phyloP scores from a whole-genome alignment of 306 rosid species.

The Cicer yamashitae region DNA sequence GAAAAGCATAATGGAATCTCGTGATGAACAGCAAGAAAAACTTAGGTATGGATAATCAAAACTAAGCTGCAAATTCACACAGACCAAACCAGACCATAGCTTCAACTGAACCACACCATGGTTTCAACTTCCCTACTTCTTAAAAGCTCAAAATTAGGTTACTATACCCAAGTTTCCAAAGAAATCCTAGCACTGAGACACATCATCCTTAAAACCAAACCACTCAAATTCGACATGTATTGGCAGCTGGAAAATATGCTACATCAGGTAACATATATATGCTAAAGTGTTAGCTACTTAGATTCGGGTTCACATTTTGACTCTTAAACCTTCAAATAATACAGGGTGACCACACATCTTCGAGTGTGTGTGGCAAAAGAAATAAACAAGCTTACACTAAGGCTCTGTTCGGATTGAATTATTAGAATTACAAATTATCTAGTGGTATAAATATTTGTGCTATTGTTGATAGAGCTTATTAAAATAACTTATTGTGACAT shows the following conservation, averaged over 20 bases:
- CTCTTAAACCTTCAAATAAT: slow-evolving; percentile 5
- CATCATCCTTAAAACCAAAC: too few species aligned
- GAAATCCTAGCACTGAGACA: not conserved
- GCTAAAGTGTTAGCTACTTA: not conserved
- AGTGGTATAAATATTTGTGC: too few species aligned
- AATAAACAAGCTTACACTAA: not conserved
- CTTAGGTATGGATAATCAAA: not conserved
- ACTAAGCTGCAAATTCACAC: too few species aligned
- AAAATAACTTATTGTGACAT: too few species aligned
- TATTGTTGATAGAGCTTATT: too few species aligned
- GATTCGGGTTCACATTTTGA: slow-evolving; percentile 2
- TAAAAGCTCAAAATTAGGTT: too few species aligned
- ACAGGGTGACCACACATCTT: not conserved
- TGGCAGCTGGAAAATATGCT: not conserved
- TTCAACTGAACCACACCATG: too few species aligned
- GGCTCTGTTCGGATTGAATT: too few species aligned
- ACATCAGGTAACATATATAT: not conserved
- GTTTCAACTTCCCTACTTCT: too few species aligned
- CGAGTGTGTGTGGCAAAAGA: not conserved
- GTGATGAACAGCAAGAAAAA: slow-evolving; percentile 10
- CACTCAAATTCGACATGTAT: not conserved
- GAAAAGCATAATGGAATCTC: slow-evolving; percentile 1
- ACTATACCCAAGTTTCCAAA: too few species aligned
- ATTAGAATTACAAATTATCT: too few species aligned
- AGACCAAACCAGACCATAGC: too few species aligned